Conservation (phyloP, 257 asterid genomes). For the Nemophila menziesii region DNA sequence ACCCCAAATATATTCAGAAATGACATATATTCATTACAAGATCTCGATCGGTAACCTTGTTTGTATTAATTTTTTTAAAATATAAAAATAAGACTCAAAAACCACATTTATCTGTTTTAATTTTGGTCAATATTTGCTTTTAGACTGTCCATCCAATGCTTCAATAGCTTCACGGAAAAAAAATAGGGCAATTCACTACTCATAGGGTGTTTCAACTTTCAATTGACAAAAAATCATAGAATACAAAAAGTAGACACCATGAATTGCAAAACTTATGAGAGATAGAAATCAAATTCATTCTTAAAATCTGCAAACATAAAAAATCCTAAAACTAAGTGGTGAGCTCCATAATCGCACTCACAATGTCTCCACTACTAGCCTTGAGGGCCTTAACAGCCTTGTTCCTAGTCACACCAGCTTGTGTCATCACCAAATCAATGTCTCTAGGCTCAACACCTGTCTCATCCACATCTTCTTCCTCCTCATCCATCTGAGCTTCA, state of each 20-base stretch:
- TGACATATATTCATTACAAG: too few relatives aligned
- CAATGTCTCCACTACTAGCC: conserved; percentile 68
- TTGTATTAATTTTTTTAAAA: too few relatives aligned
- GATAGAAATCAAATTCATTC: conserved; percentile 5
- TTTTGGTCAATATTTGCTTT: too few relatives aligned
- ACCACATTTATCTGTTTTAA: too few relatives aligned
- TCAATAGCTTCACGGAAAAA: too few relatives aligned
- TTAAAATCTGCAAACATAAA: too few relatives aligned
- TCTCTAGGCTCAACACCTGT: conserved; percentile 63
- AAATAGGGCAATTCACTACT: too few relatives aligned
- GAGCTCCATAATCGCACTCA: conserved; percentile 89
- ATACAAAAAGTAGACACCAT: neutral
- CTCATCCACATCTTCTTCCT: conserved; percentile 75
- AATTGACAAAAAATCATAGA: neutral
- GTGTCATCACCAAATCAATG: conserved; percentile 84
- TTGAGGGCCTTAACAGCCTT: conserved; percentile 87
- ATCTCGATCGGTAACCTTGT: too few relatives aligned
- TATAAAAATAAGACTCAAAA: too few relatives aligned
- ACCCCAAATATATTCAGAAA: too few relatives aligned
- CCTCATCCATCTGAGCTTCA: conserved; percentile 41
- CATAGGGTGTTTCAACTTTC: neutral
- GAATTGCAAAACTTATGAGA: conserved; percentile 17
- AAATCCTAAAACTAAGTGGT: conserved; percentile 37
- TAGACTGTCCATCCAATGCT: too few relatives aligned
- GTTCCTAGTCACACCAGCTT: conserved; percentile 67